Conservation (phyloP, 2,329 filamentous ascomycete genomes). For the Ascocoryne sarcoides region DNA sequence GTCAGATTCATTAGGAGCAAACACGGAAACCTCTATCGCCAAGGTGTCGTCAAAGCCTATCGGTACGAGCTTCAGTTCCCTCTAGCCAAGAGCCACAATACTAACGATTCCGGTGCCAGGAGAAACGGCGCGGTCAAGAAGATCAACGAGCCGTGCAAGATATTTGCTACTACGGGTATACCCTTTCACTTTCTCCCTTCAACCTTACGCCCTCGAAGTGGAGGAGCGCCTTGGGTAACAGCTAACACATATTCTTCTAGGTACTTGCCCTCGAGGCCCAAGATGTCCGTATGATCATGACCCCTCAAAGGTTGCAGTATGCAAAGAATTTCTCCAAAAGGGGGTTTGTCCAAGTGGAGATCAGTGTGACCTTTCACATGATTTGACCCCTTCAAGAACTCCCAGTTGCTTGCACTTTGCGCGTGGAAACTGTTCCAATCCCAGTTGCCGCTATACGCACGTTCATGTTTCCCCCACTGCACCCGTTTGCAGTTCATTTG, state of each 20-base stretch:
- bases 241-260: constrained; percentile 40
- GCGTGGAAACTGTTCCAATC: constrained; percentile 81
- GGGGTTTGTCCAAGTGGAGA: constrained; percentile 69
- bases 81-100: constrained; percentile 15
- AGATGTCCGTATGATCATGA: constrained; percentile 78
- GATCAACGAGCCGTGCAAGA: constrained; percentile 64
- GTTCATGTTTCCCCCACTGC: constrained; percentile 67
- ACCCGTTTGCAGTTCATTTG: constrained; percentile 77
- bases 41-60: constrained; percentile 65
- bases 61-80: constrained; percentile 47
- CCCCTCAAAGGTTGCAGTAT: constrained; percentile 76
- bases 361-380: constrained; percentile 85
- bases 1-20: constrained; percentile 81
- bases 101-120: constrained; percentile 19
- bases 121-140: constrained; percentile 50
- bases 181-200: constrained; percentile 26
- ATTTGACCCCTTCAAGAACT: constrained; percentile 71
- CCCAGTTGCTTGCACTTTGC: constrained; percentile 86
- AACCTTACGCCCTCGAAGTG: constrained; percentile 9
- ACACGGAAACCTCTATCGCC: constrained; percentile 75
- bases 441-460: constrained; percentile 81
- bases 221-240: constrained; percentile 18
- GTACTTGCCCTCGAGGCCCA: constrained; percentile 76
- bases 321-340: constrained; percentile 77
- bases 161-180: constrained; percentile 62